Evolutionary conservation across 352 stramenopile genomes (phyloP).

Genomic region (Globisporangium cederbergense): DNA sequence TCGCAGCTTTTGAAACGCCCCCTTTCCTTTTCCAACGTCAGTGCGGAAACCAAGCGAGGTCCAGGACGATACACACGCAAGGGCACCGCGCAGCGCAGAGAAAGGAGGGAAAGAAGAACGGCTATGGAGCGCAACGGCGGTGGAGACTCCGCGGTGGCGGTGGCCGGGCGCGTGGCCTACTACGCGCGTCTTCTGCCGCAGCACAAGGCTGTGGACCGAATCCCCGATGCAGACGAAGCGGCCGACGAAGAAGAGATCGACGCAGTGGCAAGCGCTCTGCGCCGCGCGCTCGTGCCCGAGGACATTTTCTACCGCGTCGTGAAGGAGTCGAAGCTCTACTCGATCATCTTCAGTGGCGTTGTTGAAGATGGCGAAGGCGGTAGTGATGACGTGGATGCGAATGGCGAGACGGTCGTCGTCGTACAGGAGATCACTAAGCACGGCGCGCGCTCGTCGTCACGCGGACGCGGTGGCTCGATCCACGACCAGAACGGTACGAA

Average conservation of each 20-base stretch:
- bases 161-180: constrained; percentile 18
- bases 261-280: constrained; percentile 20
- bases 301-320: constrained; percentile 67
- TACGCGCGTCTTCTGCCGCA: constrained; percentile 44
- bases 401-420: constrained; percentile 40
- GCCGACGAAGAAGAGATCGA: background rate
- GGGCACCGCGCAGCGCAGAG: background rate
- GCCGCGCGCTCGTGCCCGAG: constrained; percentile 42
- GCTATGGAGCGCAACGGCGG: background rate
- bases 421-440: constrained; percentile 64
- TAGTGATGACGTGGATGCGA: constrained; percentile 15
- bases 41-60: constrained; percentile 1
- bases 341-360: constrained; percentile 47
- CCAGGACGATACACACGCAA: background rate
- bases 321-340: constrained; percentile 57
- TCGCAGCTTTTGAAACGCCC: background rate
- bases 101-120: background rate
- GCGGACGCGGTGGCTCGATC: constrained; percentile 8
- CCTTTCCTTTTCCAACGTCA: constrained; percentile 1
- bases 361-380: constrained; percentile 7
- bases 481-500: constrained; percentile 43
- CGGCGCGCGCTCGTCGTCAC: constrained; percentile 20
- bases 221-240: background rate
- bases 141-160: background rate
- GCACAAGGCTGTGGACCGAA: background rate